A percentile compares a stretch with the other conserved stretches of the same genome.
Evolutionary conservation across 192 early-diverging fungal species (phyloP).

Genomic region (Entomortierella lignicola): DNA sequence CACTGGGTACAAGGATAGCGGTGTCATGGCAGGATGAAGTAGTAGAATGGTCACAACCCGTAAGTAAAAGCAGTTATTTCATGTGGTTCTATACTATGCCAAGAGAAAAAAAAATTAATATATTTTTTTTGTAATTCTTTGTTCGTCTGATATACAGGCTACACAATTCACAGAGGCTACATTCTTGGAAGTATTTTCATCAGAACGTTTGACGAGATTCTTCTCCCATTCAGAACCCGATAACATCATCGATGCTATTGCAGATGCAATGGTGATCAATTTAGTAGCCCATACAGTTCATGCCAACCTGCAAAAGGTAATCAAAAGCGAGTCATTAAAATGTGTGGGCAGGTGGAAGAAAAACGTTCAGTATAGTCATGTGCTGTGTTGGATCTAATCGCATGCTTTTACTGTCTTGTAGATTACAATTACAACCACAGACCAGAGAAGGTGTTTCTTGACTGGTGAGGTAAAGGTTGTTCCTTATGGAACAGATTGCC

Average conservation of each 20-base stretch:
- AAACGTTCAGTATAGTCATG: background rate
- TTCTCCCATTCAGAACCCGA: conserved; percentile 50
- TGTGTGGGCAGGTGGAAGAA: too few relatives aligned
- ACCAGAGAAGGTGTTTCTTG: conserved; percentile 72
- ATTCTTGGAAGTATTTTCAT: conserved; percentile 54
- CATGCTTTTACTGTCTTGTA: conserved; percentile 24
- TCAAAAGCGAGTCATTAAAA: too few relatives aligned
- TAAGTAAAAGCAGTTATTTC: background rate
- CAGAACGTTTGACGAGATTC: conserved; percentile 56
- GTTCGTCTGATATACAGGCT: conserved; percentile 9
- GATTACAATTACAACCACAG: conserved; percentile 73
- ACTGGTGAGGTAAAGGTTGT: conserved; percentile 70
- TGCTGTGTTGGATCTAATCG: too few relatives aligned
- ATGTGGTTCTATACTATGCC: too few relatives aligned
- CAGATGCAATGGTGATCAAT: conserved; percentile 47
- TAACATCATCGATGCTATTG: conserved; percentile 38
- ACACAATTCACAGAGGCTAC: conserved; percentile 49
- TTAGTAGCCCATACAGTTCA: conserved; percentile 51
- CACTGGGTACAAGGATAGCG: conserved; percentile 42
- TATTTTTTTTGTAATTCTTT: background rate
- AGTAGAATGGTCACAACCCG: conserved; percentile 37
- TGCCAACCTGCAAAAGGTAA: conserved; percentile 45
- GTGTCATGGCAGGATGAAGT: conserved; percentile 50
- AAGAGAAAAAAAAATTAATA: too few relatives aligned
- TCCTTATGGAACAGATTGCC: conserved; percentile 46